Conservation (phyloP, 2,329 filamentous ascomycete genomes). For the Teratosphaeria nubilosa region DNA sequence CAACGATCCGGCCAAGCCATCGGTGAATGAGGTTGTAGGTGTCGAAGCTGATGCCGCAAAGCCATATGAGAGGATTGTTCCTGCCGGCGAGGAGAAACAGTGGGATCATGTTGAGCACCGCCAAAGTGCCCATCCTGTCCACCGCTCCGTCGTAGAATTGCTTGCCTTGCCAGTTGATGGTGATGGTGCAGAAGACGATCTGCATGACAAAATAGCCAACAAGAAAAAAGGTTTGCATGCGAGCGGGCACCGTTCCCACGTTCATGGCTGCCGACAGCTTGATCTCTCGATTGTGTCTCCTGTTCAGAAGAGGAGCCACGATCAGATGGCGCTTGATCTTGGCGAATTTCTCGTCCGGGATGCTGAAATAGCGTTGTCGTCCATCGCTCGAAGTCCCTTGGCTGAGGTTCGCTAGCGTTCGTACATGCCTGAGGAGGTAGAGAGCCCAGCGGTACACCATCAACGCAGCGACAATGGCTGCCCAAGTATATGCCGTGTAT, state of each 20-base stretch:
- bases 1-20: constrained; percentile 68
- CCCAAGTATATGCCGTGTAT: constrained; percentile 41
- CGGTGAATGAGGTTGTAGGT: constrained; percentile 74
- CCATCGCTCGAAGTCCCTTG: constrained; percentile 49
- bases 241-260: constrained; percentile 39
- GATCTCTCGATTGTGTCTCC: constrained; percentile 43
- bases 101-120: constrained; percentile 69
- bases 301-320: constrained; percentile 38
- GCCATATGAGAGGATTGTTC: constrained; percentile 66
- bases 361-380: constrained; percentile 64
- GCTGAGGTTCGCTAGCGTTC: constrained; percentile 64
- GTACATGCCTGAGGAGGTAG: constrained; percentile 55
- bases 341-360: constrained; percentile 43
- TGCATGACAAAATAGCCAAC: constrained; percentile 40
- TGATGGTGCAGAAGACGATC: constrained; percentile 36
- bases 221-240: constrained; percentile 39
- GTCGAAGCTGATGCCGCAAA: constrained; percentile 67
- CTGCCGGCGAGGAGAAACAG: constrained; percentile 45
- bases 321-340: constrained; percentile 37
- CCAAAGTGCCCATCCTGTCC: constrained; percentile 59
- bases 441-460: constrained; percentile 57
- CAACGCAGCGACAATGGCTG: constrained; percentile 51
- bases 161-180: constrained; percentile 50
- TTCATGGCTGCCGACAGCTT: constrained; percentile 40
- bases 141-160: constrained; percentile 58